These are phyloP conservation scores for Cystobasidium sp. DNA, from an alignment of 1,284 basidiomycete genomes.

Conservation along the genomic window DNA sequence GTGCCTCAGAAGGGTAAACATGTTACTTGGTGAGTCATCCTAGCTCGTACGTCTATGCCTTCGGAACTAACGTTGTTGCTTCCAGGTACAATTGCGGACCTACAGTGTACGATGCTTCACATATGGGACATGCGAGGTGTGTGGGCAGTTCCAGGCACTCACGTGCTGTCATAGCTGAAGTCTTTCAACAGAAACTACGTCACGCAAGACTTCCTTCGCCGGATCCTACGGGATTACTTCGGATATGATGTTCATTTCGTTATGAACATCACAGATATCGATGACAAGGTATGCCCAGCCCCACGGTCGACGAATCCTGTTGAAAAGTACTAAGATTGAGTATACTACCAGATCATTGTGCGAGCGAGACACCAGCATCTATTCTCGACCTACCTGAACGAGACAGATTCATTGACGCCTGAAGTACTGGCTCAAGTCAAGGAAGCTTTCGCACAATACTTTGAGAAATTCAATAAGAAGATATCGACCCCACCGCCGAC, in stretches of 20 bases:
- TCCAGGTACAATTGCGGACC: conserved; percentile 66
- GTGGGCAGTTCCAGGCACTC: not conserved
- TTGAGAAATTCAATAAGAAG: conserved; percentile 64
- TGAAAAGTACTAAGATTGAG: no score
- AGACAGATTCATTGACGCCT: conserved; percentile 56
- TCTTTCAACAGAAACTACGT: conserved; percentile 81
- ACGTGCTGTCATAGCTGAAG: not conserved
- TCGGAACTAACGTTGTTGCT: not conserved
- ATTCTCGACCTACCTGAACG: conserved; percentile 62
- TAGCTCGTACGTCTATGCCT: conserved; percentile 63
- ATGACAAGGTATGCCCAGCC: conserved; percentile 80
- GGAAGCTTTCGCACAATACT: conserved; percentile 70
- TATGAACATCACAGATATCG: conserved; percentile 99
- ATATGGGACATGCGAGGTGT: conserved; percentile 98
- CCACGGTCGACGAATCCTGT: no score
- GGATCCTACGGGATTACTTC: conserved; percentile 95
- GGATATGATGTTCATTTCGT: conserved; percentile 98
- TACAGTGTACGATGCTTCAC: conserved; percentile 98
- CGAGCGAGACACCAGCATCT: conserved; percentile 85
- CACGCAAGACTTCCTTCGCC: conserved; percentile 91
- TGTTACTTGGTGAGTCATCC: conserved; percentile 87
- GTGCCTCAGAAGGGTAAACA: conserved; percentile 76
- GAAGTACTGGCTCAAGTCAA: conserved; percentile 67
- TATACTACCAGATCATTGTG: conserved; percentile 74
- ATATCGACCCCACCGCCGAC: conserved; percentile 7